Base-by-base conservation (phyloP, 352 stramenopile species). In the Globisporangium radiosum region DNA sequence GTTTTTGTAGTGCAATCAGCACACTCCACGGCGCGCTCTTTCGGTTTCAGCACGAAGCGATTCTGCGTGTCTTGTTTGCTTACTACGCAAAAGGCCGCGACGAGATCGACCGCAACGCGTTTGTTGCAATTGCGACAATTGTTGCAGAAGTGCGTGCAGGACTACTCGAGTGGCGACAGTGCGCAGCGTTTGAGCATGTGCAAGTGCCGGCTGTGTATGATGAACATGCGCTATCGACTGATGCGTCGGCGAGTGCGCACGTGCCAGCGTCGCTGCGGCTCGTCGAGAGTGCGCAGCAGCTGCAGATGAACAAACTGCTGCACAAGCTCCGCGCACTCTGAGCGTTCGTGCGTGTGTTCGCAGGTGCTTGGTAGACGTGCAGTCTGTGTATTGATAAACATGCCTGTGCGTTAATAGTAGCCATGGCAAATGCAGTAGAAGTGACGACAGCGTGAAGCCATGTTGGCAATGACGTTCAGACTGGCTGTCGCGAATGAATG, bases 41-140 rank as follows among this genome's bases (percentile, higher is more conserved):
- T 58, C 71, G 71, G 49, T 84, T 73, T 44, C 68, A 82, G 57
- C 68, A 87, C 48, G 75, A 87, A 50, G 51, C 69, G 0, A 33
- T 81, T 4, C 58, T 90, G 11, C 63, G 58, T 19, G 53, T 52
- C 6, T 47, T 88, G 52, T 87, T 88, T 51, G 52, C 33, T 4
- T 82, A 67, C 25, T 65, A 78, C 17, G 48, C 73, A 4, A 19
- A 37, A 39, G 0, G 7, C 5, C 0, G 71, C 44, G 39, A 70
- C 5, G 70, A 82, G 49, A 84, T 88, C 39, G 61, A 75, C 19
- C 68, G 65, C 54, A 51, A 54, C 15, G 65, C 61, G 7, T 90
- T 88, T 50, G 47, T 87, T n/a, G 75, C 87, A 55, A 80, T 90
- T 33, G 69, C 79, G 19, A 90, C 77, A 0, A 58, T 78, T 50